These are phyloP conservation scores for Rhododendron molle DNA, from an alignment of 148 eudicot genomes.

Conservation along the genomic window DNA sequence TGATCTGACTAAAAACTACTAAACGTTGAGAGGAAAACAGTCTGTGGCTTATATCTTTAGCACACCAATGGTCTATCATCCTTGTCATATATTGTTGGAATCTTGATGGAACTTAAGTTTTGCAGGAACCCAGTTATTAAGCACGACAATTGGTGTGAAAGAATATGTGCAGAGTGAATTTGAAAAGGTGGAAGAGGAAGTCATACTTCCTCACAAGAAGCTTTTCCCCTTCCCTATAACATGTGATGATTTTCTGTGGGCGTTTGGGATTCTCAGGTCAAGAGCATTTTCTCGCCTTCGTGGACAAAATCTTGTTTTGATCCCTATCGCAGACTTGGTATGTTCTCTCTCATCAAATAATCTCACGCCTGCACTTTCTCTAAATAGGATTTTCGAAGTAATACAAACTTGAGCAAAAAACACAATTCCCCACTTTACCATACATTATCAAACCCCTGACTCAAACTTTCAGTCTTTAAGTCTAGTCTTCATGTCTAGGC, in stretches of 20 bases:
- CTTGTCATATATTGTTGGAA: background rate
- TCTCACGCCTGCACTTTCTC: background rate
- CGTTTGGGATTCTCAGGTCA: conserved; percentile 91
- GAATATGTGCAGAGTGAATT: conserved; percentile 86
- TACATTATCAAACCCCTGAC: background rate
- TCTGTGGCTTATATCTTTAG: background rate
- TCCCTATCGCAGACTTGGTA: conserved; percentile 95
- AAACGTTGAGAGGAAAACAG: background rate
- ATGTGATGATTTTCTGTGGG: conserved; percentile 85
- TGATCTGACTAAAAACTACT: background rate
- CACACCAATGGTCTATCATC: background rate
- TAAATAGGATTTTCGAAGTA: background rate
- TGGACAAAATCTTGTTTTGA: conserved; percentile 77
- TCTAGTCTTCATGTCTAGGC: background rate
- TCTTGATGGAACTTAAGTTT: conserved; percentile 5
- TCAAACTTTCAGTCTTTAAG: background rate
- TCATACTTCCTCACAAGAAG: conserved; percentile 57
- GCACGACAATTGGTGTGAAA: conserved; percentile 81
- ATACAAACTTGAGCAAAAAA: background rate
- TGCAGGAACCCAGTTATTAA: conserved; percentile 86
- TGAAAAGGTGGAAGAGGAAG: conserved; percentile 57
- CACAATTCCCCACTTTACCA: background rate
- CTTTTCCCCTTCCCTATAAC: conserved; percentile 76
- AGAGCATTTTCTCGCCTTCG: conserved; percentile 90
- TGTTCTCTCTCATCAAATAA: background rate